These are phyloP conservation scores for Aaosphaeria arxii DNA, from an alignment of 2,329 filamentous ascomycete species.

Conservation along the genomic window DNA sequence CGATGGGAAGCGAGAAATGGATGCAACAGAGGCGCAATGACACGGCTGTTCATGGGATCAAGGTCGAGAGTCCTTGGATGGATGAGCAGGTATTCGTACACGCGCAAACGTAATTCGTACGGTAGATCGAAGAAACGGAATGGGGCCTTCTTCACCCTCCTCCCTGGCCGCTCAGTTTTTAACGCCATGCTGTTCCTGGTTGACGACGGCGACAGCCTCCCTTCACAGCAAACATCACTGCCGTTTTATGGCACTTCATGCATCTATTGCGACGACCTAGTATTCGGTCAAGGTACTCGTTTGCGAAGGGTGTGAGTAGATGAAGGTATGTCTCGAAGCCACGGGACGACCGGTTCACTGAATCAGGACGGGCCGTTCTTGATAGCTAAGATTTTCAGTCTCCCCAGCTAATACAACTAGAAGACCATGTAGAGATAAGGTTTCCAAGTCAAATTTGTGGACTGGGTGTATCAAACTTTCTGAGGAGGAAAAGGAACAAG, in stretches of 20 bases:
- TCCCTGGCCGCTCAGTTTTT: conserved; percentile 22
- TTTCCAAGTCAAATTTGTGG: conserved; percentile 55
- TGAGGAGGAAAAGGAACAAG: conserved; percentile 21
- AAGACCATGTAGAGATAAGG: conserved; percentile 47
- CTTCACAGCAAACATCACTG: conserved; percentile 24
- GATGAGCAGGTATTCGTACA: conserved; percentile 48
- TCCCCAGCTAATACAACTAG: conserved; percentile 58
- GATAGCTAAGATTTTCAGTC: conserved; percentile 41
- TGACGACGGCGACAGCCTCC: background rate
- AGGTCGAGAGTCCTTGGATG: conserved; percentile 62
- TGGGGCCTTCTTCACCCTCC: conserved; percentile 15
- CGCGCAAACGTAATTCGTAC: conserved; percentile 50
- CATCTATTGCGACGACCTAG: conserved; percentile 39
- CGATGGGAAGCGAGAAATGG: conserved; percentile 62
- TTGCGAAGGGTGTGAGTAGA: background rate
- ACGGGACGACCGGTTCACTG: conserved; percentile 35
- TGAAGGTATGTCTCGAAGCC: conserved; percentile 28
- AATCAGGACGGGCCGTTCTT: conserved; percentile 32
- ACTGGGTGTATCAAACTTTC: conserved; percentile 39
- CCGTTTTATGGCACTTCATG: conserved; percentile 38
- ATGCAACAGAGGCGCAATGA: conserved; percentile 58
- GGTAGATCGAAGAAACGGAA: conserved; percentile 55
- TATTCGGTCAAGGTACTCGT: background rate
- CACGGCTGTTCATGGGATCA: conserved; percentile 63
- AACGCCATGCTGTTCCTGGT: background rate